Evolutionary conservation across 441 rosid species (phyloP).

Genomic region (Aleurites moluccanus): DNA sequence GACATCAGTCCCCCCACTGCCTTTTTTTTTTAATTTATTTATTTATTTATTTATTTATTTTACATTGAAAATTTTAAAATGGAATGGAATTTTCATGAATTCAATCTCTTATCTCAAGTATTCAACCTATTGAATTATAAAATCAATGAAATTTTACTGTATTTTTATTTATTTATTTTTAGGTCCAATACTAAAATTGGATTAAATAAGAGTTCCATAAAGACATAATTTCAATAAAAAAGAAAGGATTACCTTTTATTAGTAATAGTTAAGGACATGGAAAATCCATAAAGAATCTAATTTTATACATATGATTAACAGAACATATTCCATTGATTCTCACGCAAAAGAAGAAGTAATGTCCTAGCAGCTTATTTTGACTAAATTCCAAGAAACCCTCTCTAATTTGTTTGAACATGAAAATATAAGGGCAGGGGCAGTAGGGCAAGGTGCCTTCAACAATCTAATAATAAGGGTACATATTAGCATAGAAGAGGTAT

Average conservation of each 20-base stretch:
- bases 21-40: too few species aligned
- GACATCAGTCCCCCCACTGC: too few species aligned
- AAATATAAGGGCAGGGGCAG: not conserved
- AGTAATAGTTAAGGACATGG: not conserved
- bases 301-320: not conserved
- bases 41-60: too few species aligned
- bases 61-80: too few species aligned
- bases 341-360: not conserved
- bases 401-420: not conserved
- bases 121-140: too few species aligned
- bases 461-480: not conserved
- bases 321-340: conserved; percentile 12
- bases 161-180: too few species aligned
- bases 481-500: conserved; percentile 3
- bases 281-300: conserved; percentile 15
- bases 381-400: conserved; percentile 15
- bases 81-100: too few species aligned
- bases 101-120: too few species aligned
- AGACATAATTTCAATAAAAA: not conserved
- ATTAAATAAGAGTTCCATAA: too few species aligned
- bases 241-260: not conserved
- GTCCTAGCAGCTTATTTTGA: conserved; percentile 24
- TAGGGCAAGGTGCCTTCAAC: conserved; percentile 3
- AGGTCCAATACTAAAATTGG: too few species aligned
- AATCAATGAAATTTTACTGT: too few species aligned